Conservation (phyloP, 1,284 basidiomycete species). For the Thecaphora frezii region DNA sequence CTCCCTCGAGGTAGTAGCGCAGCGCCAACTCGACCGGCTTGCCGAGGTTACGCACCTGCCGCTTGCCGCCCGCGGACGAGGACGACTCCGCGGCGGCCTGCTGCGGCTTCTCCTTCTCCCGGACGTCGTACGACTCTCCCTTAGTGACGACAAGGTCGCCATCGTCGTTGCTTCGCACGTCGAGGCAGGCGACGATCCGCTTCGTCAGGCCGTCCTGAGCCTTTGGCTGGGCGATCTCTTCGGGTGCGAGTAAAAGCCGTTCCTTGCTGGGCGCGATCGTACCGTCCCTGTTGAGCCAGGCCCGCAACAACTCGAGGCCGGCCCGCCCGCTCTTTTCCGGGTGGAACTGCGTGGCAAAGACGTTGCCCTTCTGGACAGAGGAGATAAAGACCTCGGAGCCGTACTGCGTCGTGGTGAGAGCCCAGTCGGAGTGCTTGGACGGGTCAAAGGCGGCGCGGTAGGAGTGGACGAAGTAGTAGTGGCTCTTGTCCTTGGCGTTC, state of each 20-base stretch:
- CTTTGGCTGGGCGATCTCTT: slow-evolving; percentile 58
- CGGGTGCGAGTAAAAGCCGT: slow-evolving; percentile 37
- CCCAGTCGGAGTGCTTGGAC: slow-evolving; percentile 66
- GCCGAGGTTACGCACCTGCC: slow-evolving; percentile 92
- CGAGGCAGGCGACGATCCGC: slow-evolving; percentile 95
- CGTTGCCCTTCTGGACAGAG: slow-evolving; percentile 77
- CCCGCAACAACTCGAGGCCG: slow-evolving; percentile 76
- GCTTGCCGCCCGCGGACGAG: slow-evolving; percentile 19
- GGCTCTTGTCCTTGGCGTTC: slow-evolving; percentile 66
- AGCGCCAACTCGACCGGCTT: slow-evolving; percentile 91
- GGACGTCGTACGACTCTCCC: slow-evolving; percentile 98
- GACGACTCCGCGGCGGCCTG: slow-evolving; percentile 50
- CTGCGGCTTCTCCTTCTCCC: slow-evolving; percentile 65
- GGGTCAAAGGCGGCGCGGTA: slow-evolving; percentile 72
- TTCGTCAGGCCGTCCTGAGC: slow-evolving; percentile 66
- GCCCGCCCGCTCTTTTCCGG: slow-evolving; percentile 96
- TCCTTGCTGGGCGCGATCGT: slow-evolving; percentile 22
- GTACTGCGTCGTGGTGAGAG: slow-evolving; percentile 86
- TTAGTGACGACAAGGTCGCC: slow-evolving; percentile 99
- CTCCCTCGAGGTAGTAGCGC: slow-evolving; percentile 83
- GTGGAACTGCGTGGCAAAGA: slow-evolving; percentile 96
- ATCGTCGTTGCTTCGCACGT: slow-evolving; percentile 91
- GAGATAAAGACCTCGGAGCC: slow-evolving; percentile 91
- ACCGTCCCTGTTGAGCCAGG: slow-evolving; percentile 73
- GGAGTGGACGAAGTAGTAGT: slow-evolving; percentile 91